phyloP scores from a whole-genome alignment of 257 asterid genomes.

The Solanum habrochaites region DNA sequence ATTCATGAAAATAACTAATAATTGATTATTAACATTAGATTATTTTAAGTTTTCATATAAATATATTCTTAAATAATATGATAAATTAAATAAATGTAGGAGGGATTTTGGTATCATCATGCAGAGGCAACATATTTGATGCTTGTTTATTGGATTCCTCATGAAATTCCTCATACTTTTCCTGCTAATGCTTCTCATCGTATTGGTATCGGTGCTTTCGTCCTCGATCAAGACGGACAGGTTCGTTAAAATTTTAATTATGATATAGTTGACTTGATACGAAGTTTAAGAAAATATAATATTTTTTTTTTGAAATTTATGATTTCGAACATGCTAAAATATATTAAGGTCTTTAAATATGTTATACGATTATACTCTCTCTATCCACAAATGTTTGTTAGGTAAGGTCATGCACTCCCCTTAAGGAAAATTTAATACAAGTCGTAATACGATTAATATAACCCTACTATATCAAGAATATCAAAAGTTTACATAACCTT shows the following conservation, averaged over 20 bases:
- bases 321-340: neutral
- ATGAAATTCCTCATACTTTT: conserved; percentile 28
- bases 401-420: no score
- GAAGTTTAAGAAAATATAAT: neutral
- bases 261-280: neutral
- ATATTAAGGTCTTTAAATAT: neutral
- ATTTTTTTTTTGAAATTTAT: neutral
- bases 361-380: neutral
- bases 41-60: neutral
- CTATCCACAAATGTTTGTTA: no score
- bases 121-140: conserved; percentile 67
- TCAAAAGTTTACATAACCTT: no score
- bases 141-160: conserved; percentile 65
- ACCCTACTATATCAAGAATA: no score
- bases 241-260: conserved; percentile 7
- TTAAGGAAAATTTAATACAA: no score
- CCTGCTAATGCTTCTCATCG: conserved; percentile 68
- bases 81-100: conserved; percentile 25
- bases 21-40: neutral
- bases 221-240: conserved; percentile 52
- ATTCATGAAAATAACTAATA: neutral
- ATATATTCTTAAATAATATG: neutral
- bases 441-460: no score
- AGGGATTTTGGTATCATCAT: conserved; percentile 90
- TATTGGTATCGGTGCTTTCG: conserved; percentile 82